phyloP scores from a whole-genome alignment of 176 grass and related monocot species.

The Microstegium vimineum region DNA sequence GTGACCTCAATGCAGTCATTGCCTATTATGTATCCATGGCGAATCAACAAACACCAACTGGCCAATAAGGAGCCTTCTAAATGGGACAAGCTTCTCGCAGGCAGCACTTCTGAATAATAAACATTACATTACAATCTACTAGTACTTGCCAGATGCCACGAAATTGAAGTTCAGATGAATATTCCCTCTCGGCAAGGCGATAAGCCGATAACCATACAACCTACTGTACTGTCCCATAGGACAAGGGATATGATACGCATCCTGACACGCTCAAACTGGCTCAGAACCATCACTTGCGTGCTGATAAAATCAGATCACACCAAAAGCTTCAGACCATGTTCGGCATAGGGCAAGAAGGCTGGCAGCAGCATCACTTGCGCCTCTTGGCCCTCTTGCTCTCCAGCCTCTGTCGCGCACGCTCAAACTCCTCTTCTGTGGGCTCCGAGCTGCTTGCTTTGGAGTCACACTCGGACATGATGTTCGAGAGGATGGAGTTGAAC shows the following conservation, averaged over 20 bases:
- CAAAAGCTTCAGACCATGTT: not conserved
- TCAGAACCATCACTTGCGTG: not conserved
- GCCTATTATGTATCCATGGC: no score
- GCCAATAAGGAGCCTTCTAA: no score
- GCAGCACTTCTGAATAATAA: no score
- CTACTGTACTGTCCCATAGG: not conserved
- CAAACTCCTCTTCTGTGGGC: constrained; percentile 85
- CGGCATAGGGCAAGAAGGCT: not conserved
- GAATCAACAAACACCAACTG: no score
- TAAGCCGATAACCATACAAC: not conserved
- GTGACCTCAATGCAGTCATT: no score
- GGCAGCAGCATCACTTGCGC: constrained; percentile 24
- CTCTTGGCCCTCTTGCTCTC: constrained; percentile 50
- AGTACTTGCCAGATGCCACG: not conserved
- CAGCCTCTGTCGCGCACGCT: constrained; percentile 54
- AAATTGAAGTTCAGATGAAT: not conserved
- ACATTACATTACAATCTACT: not conserved
- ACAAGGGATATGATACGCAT: not conserved
- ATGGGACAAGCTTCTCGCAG: no score
- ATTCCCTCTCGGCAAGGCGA: not conserved
- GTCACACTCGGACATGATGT: constrained; percentile 70
- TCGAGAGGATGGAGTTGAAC: constrained; percentile 76
- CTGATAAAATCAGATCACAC: not conserved
- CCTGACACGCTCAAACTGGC: not conserved
- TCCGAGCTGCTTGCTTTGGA: constrained; percentile 42